Percentiles rank a stretch among this genome's conserved stretches.
phyloP scores from a whole-genome alignment of 2,329 filamentous ascomycete genomes.

The Arthroderma sp. region DNA sequence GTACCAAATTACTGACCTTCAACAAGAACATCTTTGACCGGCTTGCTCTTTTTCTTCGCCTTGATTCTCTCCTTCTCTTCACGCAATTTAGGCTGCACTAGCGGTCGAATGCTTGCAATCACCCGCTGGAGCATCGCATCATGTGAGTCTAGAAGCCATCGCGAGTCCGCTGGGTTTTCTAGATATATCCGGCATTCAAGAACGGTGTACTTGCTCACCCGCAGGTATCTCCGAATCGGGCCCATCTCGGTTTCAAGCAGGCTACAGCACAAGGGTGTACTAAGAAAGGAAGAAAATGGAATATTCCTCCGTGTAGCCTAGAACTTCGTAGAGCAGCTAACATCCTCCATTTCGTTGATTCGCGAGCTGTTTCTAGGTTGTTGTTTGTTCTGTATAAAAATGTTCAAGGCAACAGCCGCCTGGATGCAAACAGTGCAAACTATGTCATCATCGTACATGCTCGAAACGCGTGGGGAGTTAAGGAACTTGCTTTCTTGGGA shows the following conservation, averaged over 20 bases:
- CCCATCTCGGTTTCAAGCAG: slow-evolving; percentile 52
- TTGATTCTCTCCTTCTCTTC: slow-evolving; percentile 60
- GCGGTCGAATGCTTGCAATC: slow-evolving; percentile 70
- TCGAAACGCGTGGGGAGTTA: background rate
- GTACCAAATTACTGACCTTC: slow-evolving; percentile 46
- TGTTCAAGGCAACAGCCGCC: background rate
- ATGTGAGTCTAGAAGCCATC: slow-evolving; percentile 70
- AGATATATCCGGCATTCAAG: slow-evolving; percentile 96
- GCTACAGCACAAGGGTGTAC: background rate
- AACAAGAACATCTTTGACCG: slow-evolving; percentile 75
- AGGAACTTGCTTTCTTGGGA: background rate
- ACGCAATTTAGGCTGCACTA: slow-evolving; percentile 78
- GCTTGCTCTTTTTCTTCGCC: slow-evolving; percentile 62
- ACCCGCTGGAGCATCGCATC: slow-evolving; percentile 68
- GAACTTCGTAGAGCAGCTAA: background rate
- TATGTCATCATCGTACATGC: background rate
- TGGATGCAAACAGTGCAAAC: slow-evolving; percentile 12
- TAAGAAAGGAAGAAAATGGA: no score
- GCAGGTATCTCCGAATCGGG: slow-evolving; percentile 74
- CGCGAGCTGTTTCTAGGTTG: no score
- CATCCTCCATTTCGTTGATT: background rate
- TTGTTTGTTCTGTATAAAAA: no score
- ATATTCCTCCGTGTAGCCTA: background rate
- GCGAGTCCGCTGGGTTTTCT: slow-evolving; percentile 71
- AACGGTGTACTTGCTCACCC: slow-evolving; percentile 85